These are phyloP conservation scores for Cyathus striatus DNA, from an alignment of 768 basidiomycete genomes.

Conservation along the genomic window DNA sequence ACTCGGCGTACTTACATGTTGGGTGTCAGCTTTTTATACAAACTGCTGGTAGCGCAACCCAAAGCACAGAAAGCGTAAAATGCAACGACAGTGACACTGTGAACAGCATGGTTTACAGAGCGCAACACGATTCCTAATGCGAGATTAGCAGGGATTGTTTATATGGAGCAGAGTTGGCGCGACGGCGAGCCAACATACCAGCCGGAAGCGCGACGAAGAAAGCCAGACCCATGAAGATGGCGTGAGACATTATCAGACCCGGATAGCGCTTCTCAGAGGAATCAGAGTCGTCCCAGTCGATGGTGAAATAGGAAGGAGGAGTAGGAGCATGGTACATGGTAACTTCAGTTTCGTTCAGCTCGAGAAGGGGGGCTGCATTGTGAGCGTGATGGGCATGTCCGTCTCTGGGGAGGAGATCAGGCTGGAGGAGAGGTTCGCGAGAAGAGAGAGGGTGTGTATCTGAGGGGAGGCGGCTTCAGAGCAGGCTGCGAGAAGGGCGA, in stretches of 20 bases:
- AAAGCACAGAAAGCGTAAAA: slow-evolving; percentile 62
- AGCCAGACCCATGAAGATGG: slow-evolving; percentile 67
- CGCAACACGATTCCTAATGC: slow-evolving; percentile 71
- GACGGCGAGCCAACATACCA: slow-evolving; percentile 39
- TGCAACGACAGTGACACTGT: slow-evolving; percentile 47
- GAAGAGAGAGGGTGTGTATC: slow-evolving; percentile 1
- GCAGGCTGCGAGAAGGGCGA: neutral
- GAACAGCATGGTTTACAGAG: slow-evolving; percentile 66
- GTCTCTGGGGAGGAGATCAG: slow-evolving; percentile 13
- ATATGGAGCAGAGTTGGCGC: too few species aligned
- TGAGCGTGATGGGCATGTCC: slow-evolving; percentile 46
- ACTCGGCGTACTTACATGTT: slow-evolving; percentile 61
- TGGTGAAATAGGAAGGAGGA: slow-evolving; percentile 78
- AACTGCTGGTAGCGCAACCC: slow-evolving; percentile 60
- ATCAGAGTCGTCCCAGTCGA: slow-evolving; percentile 61
- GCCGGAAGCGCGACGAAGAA: slow-evolving; percentile 82
- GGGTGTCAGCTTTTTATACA: slow-evolving; percentile 78
- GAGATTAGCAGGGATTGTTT: too few species aligned
- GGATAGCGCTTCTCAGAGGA: slow-evolving; percentile 45
- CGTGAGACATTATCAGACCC: slow-evolving; percentile 71
- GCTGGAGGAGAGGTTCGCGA: slow-evolving; percentile 7
- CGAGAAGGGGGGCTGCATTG: slow-evolving; percentile 43
- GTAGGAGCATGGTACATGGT: slow-evolving; percentile 60
- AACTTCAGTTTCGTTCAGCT: slow-evolving; percentile 77
- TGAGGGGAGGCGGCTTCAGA: neutral